These are phyloP conservation scores for Venturia pyrina DNA, from an alignment of 2,329 filamentous ascomycete species.

Conservation along the genomic window DNA sequence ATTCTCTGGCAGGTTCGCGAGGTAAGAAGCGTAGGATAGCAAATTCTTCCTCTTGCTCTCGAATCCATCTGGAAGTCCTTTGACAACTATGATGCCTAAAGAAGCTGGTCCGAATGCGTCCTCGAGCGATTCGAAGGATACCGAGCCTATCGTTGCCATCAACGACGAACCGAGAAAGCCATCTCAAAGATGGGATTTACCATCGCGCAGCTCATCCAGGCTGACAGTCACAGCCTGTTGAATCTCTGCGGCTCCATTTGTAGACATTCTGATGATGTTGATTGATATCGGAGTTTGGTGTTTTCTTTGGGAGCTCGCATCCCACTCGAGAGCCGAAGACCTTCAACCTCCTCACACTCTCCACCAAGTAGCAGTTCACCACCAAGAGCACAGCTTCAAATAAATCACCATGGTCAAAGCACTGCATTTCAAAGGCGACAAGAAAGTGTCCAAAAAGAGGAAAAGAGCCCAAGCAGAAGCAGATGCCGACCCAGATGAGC, in stretches of 20 bases:
- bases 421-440: slow-evolving; percentile 93
- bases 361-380: not conserved
- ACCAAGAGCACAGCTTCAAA: not conserved
- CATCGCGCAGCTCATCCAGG: slow-evolving; percentile 34
- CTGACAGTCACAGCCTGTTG: slow-evolving; percentile 21
- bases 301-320: not conserved
- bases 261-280: slow-evolving; percentile 5
- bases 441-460: slow-evolving; percentile 74
- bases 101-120: slow-evolving; percentile 84
- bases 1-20: slow-evolving; percentile 65
- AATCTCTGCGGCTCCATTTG: not conserved
- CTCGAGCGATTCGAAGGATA: slow-evolving; percentile 59
- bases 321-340: not conserved
- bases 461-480: slow-evolving; percentile 56
- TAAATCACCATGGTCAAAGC: slow-evolving; percentile 65
- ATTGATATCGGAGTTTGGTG: not conserved
- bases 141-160: slow-evolving; percentile 40
- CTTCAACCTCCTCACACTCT: not conserved
- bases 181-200: slow-evolving; percentile 21
- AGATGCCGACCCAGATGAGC: slow-evolving; percentile 26
- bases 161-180: not conserved
- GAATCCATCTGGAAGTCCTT: slow-evolving; percentile 68
- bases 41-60: slow-evolving; percentile 59
- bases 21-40: slow-evolving; percentile 78
- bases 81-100: slow-evolving; percentile 87